Conservation (phyloP, 495 filamentous ascomycete genomes). For the Hyaloscypha variabilis region DNA sequence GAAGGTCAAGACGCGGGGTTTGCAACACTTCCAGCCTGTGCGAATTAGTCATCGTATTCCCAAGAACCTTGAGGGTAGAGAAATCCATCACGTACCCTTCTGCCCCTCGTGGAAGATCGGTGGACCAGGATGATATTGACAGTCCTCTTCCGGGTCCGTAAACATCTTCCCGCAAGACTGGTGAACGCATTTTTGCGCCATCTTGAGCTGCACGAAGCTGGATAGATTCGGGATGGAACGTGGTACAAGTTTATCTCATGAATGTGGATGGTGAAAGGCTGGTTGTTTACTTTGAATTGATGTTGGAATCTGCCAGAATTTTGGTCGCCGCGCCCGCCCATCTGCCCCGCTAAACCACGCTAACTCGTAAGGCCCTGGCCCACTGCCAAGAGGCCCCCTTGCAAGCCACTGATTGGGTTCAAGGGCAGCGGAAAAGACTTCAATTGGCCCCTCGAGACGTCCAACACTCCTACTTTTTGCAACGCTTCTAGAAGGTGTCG, state of each 20-base stretch:
- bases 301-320: constrained; percentile 24
- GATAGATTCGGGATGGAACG: neutral
- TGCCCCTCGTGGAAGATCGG: constrained; percentile 98
- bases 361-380: neutral
- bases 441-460: neutral
- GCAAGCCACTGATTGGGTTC: neutral
- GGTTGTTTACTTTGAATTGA: neutral
- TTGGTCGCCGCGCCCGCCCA: constrained; percentile 3
- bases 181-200: constrained; percentile 93
- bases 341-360: neutral
- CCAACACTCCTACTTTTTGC: neutral
- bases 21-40: constrained; percentile 98
- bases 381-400: neutral
- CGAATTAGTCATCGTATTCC: neutral
- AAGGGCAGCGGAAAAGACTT: constrained; percentile 1
- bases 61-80: neutral
- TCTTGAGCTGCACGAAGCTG: constrained; percentile 38
- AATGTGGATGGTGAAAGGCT: neutral
- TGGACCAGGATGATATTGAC: constrained; percentile 90
- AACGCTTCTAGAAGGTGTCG: constrained; percentile 1
- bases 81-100: constrained; percentile 70
- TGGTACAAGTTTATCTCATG: neutral
- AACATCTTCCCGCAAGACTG: constrained; percentile 92
- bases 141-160: constrained; percentile 80
- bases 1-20: constrained; percentile 95